Conservation (phyloP, 129 eudicot genomes). For the Gnaphalium uliginosum region DNA sequence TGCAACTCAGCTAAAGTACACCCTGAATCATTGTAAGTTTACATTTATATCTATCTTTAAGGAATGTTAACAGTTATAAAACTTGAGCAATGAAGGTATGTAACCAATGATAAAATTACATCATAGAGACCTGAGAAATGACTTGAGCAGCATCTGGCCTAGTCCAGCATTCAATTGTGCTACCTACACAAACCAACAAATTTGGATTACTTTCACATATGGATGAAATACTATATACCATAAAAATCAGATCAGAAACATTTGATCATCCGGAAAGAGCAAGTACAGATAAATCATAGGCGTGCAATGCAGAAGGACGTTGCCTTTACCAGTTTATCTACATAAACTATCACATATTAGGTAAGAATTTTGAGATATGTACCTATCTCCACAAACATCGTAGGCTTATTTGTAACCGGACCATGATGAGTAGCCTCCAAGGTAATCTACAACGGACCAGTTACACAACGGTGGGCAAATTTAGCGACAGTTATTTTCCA, state of each 20-base stretch:
- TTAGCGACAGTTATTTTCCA: background rate
- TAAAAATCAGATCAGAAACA: slow-evolving; percentile 1
- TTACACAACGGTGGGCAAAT: slow-evolving; percentile 5
- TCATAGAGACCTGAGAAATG: slow-evolving; percentile 63
- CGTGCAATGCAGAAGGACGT: background rate
- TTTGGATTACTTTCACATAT: background rate
- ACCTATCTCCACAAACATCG: slow-evolving; percentile 98
- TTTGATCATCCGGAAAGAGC: slow-evolving; percentile 10
- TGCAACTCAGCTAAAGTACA: background rate
- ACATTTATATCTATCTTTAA: background rate
- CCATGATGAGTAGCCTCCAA: slow-evolving; percentile 99
- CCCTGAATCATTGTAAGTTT: background rate
- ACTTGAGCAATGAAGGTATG: background rate
- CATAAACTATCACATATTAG: background rate
- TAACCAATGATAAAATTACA: background rate
- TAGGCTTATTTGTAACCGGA: slow-evolving; percentile 80
- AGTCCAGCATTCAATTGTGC: slow-evolving; percentile 86
- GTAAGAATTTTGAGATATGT: slow-evolving; percentile 28
- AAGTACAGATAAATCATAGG: background rate
- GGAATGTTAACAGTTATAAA: background rate
- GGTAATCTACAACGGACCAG: slow-evolving; percentile 61
- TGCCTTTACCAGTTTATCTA: background rate
- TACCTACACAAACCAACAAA: slow-evolving; percentile 50
- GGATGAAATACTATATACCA: background rate
- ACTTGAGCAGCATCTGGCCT: slow-evolving; percentile 94